Conservation (phyloP, 176 grass and related monocot species). For the Phoenix dactylifera region DNA sequence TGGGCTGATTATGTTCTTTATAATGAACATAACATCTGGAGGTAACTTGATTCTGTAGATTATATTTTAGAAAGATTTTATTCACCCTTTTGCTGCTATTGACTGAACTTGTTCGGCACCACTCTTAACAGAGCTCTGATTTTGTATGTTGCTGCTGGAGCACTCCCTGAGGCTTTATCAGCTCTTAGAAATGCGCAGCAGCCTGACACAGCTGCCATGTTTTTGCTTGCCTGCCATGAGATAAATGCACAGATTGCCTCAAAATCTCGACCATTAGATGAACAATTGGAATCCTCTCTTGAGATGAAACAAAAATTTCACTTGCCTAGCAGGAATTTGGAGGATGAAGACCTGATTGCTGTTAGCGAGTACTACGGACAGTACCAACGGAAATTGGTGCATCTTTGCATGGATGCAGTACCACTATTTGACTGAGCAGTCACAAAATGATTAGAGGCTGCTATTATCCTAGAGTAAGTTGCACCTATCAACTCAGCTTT, state of each 20-base stretch:
- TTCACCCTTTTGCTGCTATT: constrained; percentile 11
- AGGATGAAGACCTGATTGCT: constrained; percentile 44
- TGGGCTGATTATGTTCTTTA: constrained; percentile 89
- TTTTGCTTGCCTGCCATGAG: constrained; percentile 94
- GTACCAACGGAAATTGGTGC: constrained; percentile 83
- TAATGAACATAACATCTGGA: constrained; percentile 94
- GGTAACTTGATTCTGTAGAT: constrained; percentile 39
- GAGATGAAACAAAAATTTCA: constrained; percentile 34
- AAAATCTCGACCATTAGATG: constrained; percentile 13
- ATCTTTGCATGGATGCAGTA: constrained; percentile 77
- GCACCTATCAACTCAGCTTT: too few relatives aligned
- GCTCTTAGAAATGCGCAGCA: constrained; percentile 63
- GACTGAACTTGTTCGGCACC: constrained; percentile 1
- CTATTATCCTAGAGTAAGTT: too few relatives aligned
- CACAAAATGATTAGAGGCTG: too few relatives aligned
- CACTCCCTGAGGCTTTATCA: constrained; percentile 70
- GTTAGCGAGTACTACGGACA: constrained; percentile 88
- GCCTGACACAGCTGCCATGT: constrained; percentile 79
- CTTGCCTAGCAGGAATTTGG: constrained; percentile 71
- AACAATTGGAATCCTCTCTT: constrained; percentile 1
- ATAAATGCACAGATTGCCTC: constrained; percentile 44
- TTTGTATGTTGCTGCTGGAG: constrained; percentile 86
- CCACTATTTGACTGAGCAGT: constrained; percentile 41
- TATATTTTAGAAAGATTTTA: neutral
- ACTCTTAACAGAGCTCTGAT: constrained; percentile 56